Percentiles rank a stretch among this genome's conserved stretches.
phyloP scores from a whole-genome alignment of 78 protist genomes.

The Creolimax fragrantissima region DNA sequence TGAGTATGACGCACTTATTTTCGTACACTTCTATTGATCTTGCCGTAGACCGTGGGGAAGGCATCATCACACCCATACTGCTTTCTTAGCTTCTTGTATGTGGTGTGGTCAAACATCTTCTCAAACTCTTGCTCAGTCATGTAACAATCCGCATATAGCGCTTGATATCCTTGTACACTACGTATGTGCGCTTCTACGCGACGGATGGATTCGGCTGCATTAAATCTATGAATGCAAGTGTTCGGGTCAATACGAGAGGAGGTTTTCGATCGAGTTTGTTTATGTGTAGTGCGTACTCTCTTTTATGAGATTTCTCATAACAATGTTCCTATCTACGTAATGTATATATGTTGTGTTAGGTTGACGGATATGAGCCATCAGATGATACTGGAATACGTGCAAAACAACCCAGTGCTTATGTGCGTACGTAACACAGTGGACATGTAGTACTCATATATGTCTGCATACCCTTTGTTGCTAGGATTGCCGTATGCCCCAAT shows the following conservation, averaged over 20 bases:
- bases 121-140: constrained; percentile 18
- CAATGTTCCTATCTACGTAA: no score
- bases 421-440: no score
- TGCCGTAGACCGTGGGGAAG: constrained; percentile 16
- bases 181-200: not conserved
- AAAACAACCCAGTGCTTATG: no score
- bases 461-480: not conserved
- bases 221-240: not conserved
- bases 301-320: no score
- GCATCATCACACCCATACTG: constrained; percentile 7
- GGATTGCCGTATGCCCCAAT: constrained; percentile 32
- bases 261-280: no score
- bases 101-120: constrained; percentile 32
- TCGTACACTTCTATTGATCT: constrained; percentile 1
- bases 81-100: constrained; percentile 15
- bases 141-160: constrained; percentile 19
- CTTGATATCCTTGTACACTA: not conserved
- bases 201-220: not conserved
- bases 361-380: no score
- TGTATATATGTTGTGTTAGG: no score
- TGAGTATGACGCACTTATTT: not conserved
- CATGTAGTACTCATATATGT: no score
- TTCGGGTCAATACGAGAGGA: no score
- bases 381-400: no score
- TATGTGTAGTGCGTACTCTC: no score